These are phyloP conservation scores for Blastocystis sp. DNA, from an alignment of 352 stramenopile genomes.

Conservation along the genomic window DNA sequence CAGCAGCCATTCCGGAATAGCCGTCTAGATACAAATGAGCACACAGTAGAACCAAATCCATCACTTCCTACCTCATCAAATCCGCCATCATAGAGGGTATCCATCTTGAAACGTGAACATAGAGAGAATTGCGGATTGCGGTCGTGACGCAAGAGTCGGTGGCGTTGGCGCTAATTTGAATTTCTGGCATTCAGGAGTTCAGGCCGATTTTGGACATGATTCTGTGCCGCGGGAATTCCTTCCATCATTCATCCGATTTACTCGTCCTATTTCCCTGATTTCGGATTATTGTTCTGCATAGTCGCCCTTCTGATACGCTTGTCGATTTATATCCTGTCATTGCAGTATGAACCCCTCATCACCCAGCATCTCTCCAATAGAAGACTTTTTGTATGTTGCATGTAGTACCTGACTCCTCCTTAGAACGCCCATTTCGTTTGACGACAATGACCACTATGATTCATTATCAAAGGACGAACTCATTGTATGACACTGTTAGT, in stretches of 20 bases:
- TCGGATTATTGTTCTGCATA: not conserved
- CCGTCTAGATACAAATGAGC: not conserved
- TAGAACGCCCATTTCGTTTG: not conserved
- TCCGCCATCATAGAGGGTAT: not conserved
- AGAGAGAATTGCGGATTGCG: too few species aligned
- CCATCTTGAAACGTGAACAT: not conserved
- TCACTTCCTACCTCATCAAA: not conserved
- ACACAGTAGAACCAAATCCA: not conserved
- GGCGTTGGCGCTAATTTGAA: too few species aligned
- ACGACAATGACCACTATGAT: not conserved
- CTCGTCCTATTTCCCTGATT: not conserved
- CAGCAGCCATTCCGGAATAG: constrained; percentile 12
- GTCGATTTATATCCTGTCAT: not conserved
- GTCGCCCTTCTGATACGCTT: not conserved
- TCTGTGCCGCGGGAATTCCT: not conserved
- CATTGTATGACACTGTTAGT: not conserved
- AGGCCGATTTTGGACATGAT: too few species aligned
- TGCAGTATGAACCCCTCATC: not conserved
- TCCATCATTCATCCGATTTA: not conserved
- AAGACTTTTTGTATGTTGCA: not conserved
- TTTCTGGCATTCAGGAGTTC: too few species aligned
- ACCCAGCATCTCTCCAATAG: too few species aligned
- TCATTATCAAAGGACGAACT: not conserved
- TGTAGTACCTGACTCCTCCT: not conserved
- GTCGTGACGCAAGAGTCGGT: too few species aligned